Evolutionary conservation across 257 asterid genomes (phyloP).

Genomic region (Penstemon eatonii): DNA sequence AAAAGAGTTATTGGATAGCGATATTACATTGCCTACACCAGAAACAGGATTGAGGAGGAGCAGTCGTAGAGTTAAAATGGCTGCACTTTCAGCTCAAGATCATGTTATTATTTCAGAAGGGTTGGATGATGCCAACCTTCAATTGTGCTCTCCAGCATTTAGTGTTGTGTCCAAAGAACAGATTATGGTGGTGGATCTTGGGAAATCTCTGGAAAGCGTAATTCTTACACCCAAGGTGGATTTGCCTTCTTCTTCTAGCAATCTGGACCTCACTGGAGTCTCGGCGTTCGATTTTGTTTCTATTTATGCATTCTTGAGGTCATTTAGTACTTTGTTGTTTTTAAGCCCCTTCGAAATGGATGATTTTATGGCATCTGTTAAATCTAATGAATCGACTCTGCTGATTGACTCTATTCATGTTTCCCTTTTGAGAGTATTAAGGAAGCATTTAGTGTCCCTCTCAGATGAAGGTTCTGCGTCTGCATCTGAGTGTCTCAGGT

Average conservation of each 20-base stretch:
- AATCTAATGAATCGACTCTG: constrained; percentile 56
- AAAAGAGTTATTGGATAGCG: constrained; percentile 35
- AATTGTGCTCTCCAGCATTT: constrained; percentile 55
- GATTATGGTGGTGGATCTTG: constrained; percentile 12
- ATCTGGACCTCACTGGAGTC: constrained; percentile 59
- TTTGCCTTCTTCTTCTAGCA: constrained; percentile 70
- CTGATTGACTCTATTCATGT: constrained; percentile 83
- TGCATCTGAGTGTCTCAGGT: constrained; percentile 84
- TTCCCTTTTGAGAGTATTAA: constrained; percentile 70
- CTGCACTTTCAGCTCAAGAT: constrained; percentile 42
- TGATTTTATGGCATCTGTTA: constrained; percentile 70
- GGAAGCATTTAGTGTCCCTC: constrained; percentile 74
- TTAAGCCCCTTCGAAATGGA: constrained; percentile 89
- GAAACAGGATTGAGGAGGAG: constrained; percentile 87
- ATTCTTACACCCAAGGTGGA: constrained; percentile 62
- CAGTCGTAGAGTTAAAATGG: constrained; percentile 67
- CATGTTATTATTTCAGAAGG: constrained; percentile 36
- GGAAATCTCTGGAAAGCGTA: constrained; percentile 30
- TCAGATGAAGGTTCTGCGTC: constrained; percentile 63
- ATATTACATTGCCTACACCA: constrained; percentile 36
- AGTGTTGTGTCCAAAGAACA: constrained; percentile 61
- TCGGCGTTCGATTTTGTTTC: constrained; percentile 68
- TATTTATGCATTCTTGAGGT: constrained; percentile 87
- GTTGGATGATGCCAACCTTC: constrained; percentile 37
- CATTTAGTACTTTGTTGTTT: constrained; percentile 80